Evolutionary conservation across 768 basidiomycete species (phyloP).

Genomic region (Panus rudis): DNA sequence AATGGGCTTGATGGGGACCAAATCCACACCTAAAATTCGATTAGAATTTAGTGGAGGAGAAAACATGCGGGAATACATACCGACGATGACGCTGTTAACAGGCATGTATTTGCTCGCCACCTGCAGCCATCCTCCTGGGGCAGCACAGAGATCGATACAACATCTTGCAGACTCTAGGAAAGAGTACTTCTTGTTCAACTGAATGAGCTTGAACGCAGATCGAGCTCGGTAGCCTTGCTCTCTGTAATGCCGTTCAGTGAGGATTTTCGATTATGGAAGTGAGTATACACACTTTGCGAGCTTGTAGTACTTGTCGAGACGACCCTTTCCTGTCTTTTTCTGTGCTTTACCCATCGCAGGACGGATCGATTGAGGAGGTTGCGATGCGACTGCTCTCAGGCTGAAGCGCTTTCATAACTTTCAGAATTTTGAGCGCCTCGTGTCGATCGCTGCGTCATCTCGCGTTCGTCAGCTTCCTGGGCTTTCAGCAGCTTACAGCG

Average conservation of each 20-base stretch:
- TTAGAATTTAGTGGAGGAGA: slow-evolving; percentile 6
- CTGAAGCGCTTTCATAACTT: not conserved
- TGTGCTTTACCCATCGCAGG: slow-evolving; percentile 42
- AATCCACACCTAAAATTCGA: slow-evolving; percentile 71
- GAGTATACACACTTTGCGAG: slow-evolving; percentile 65
- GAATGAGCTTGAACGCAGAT: slow-evolving; percentile 98
- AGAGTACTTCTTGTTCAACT: slow-evolving; percentile 95
- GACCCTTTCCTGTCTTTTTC: slow-evolving; percentile 95
- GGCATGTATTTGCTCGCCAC: slow-evolving; percentile 99
- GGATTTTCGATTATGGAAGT: not conserved
- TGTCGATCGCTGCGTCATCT: no score
- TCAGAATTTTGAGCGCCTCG: not conserved
- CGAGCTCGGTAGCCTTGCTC: slow-evolving; percentile 99
- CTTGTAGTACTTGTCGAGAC: slow-evolving; percentile 95
- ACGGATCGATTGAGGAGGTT: not conserved
- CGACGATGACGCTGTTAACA: slow-evolving; percentile 83
- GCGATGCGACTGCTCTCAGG: not conserved
- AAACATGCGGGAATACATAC: slow-evolving; percentile 34
- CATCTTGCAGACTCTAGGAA: slow-evolving; percentile 87
- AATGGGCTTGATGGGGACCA: slow-evolving; percentile 94
- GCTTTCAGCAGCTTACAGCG: no score
- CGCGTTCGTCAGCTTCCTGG: no score
- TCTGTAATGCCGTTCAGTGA: slow-evolving; percentile 33
- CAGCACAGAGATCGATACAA: slow-evolving; percentile 96
- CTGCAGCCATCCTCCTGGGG: slow-evolving; percentile 98